A percentile compares a stretch with the other conserved stretches of the same genome.
Conservation (phyloP, 2,329 filamentous ascomycete genomes). For the Juglanconis sp. region DNA sequence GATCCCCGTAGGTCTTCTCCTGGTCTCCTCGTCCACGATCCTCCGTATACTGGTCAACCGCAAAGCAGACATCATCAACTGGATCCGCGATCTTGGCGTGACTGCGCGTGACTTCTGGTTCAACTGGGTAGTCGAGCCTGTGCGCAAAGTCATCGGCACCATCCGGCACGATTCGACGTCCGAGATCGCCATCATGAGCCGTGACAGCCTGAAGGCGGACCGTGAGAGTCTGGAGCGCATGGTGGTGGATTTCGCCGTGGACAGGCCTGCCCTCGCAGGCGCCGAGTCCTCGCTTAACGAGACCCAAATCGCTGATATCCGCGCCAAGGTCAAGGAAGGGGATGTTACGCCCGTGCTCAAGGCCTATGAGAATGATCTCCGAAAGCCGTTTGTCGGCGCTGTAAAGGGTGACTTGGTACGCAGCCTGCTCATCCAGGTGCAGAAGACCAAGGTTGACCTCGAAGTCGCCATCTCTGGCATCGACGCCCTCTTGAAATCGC, state of each 20-base stretch:
- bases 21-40: slow-evolving; percentile 85
- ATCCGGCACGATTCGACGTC: slow-evolving; percentile 90
- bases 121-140: slow-evolving; percentile 92
- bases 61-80: slow-evolving; percentile 72
- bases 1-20: slow-evolving; percentile 68
- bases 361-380: slow-evolving; percentile 87
- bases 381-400: slow-evolving; percentile 76
- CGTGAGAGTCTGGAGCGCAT: slow-evolving; percentile 91
- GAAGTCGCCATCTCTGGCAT: slow-evolving; percentile 96
- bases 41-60: slow-evolving; percentile 73
- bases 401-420: slow-evolving; percentile 83
- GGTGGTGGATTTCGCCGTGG: slow-evolving; percentile 92
- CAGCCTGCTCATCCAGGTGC: slow-evolving; percentile 89
- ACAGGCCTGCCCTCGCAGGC: slow-evolving; percentile 66
- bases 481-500: slow-evolving; percentile 88
- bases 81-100: slow-evolving; percentile 73
- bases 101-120: slow-evolving; percentile 88
- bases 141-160: slow-evolving; percentile 78
- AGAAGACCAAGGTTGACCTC: slow-evolving; percentile 98
- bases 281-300: slow-evolving; percentile 54
- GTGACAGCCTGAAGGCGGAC: slow-evolving; percentile 85
- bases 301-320: slow-evolving; percentile 68
- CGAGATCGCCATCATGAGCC: slow-evolving; percentile 95
- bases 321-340: slow-evolving; percentile 79
- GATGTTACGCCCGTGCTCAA: slow-evolving; percentile 88